phyloP scores from a whole-genome alignment of 495 filamentous ascomycete species.

The Jackrogersella multiformis region DNA sequence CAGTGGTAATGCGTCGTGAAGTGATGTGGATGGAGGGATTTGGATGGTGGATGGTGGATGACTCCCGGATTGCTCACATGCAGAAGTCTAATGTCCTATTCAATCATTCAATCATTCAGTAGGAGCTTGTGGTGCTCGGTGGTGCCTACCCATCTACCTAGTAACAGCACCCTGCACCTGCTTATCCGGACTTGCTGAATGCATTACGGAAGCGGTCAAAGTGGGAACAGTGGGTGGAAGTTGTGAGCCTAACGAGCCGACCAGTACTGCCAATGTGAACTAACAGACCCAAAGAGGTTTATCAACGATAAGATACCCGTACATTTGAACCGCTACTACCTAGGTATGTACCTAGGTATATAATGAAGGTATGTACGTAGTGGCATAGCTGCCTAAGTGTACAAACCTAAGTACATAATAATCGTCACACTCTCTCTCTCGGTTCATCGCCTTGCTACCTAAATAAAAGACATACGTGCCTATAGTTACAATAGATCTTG shows the following conservation, averaged over 20 bases:
- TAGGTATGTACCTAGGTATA: background rate
- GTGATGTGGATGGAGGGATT: constrained; percentile 34
- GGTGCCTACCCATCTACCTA: too few species aligned
- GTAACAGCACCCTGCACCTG: too few species aligned
- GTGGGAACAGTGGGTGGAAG: constrained; percentile 17
- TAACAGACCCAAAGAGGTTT: constrained; percentile 25
- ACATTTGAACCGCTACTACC: too few species aligned
- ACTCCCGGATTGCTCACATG: constrained; percentile 41
- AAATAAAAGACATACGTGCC: too few species aligned
- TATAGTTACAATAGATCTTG: constrained; percentile 13
- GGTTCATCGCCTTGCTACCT: constrained; percentile 1
- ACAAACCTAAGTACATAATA: background rate
- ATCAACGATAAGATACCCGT: constrained; percentile 38
- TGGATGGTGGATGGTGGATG: constrained; percentile 18
- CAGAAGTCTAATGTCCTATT: constrained; percentile 24
- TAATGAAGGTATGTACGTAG: background rate
- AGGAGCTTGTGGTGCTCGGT: too few species aligned
- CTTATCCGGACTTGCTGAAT: constrained; percentile 31
- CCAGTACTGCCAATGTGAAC: too few species aligned
- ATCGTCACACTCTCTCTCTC: constrained; percentile 4
- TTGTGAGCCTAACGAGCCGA: background rate
- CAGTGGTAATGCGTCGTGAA: too few species aligned
- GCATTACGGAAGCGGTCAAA: constrained; percentile 41
- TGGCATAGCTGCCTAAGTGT: constrained; percentile 21
- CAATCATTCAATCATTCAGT: too few species aligned